Base-by-base conservation (phyloP, 768 basidiomycete genomes). In the Boletus rubescentipes region DNA sequence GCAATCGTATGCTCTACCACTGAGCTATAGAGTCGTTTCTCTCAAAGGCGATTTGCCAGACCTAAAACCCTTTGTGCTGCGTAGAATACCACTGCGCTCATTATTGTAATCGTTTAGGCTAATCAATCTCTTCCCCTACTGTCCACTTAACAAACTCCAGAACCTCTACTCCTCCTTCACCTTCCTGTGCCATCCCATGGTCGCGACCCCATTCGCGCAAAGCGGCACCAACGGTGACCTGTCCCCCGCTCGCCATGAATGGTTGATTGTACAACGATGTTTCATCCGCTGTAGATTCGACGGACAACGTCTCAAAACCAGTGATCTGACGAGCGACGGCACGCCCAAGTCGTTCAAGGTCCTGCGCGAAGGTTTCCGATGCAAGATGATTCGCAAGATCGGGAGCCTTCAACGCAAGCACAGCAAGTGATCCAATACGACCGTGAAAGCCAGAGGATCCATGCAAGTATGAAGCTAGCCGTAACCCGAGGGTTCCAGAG, bases 291-390 rank as follows among this genome's bases (percentile, higher is more conserved):
- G 58, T 58, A 7, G 67, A 57, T 11, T 72, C 70, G 18, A 93
- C 73, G 1, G 73, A 75, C 15, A 72, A 70, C 0, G 91, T 91
- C 26, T 89, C 84, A 65, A 94, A 87, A 3, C 93, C 94, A 20
- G 85, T 84, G 46, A 93, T 86, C 71, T 96, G 94, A 38, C 92
- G 80, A 10, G 87, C 88, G n/a, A 96, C 58, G 2, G 87, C 81
- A 21, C 90, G 84, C 60, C 89, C 84, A 14, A 96, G 75, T 39
- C 78, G 77, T 31, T 75, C 75, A 16, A 91, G 72, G 36, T 88
- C 82, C n/a, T 73, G 67, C 26, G 75, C 71, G 61, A 87, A 86
- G n/a, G 65, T 65, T 44, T 77, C 68, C 2, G 79, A 76, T 15
- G 68, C 69, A 41, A 85, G 66, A 55, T 79, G 64, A 26, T 71